phyloP scores from a whole-genome alignment of 2,329 filamentous ascomycete species.

The Colletotrichum sansevieriae region DNA sequence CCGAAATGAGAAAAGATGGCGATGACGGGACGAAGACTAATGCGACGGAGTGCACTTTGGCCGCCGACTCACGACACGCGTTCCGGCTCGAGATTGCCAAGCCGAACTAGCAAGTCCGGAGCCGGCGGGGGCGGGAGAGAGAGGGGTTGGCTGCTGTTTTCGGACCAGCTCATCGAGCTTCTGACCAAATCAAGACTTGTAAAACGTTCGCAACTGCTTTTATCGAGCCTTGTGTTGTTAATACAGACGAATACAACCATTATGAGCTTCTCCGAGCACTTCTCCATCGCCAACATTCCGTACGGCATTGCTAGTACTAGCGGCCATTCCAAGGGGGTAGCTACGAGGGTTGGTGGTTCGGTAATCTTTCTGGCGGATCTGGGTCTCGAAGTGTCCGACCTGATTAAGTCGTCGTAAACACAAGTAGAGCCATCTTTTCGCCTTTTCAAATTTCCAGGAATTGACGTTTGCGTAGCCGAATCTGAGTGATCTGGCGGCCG shows the following conservation, averaged over 20 bases:
- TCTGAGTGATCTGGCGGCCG: slow-evolving; percentile 64
- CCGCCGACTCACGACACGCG: background rate
- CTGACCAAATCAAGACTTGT: background rate
- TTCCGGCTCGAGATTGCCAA: background rate
- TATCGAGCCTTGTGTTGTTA: background rate
- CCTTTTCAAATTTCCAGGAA: slow-evolving; percentile 41
- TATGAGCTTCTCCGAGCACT: slow-evolving; percentile 57
- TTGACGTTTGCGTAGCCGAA: slow-evolving; percentile 51
- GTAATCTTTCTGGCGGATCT: slow-evolving; percentile 66
- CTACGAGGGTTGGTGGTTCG: slow-evolving; percentile 62
- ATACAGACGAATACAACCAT: background rate
- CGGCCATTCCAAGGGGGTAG: slow-evolving; percentile 55
- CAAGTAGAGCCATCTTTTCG: background rate
- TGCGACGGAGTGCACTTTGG: background rate
- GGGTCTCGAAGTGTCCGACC: slow-evolving; percentile 42
- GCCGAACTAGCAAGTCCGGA: slow-evolving; percentile 20
- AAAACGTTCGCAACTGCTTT: slow-evolving; percentile 1
- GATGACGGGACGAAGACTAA: no score
- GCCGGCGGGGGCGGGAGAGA: slow-evolving; percentile 25
- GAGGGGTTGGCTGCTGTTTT: background rate
- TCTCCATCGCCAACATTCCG: slow-evolving; percentile 66
- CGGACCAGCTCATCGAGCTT: background rate
- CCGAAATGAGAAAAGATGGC: background rate
- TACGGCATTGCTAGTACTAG: slow-evolving; percentile 63
- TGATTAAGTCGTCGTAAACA: slow-evolving; percentile 18